These are phyloP conservation scores for Amaranthus hypochondriacus DNA, from an alignment of 148 eudicot species.

Conservation along the genomic window DNA sequence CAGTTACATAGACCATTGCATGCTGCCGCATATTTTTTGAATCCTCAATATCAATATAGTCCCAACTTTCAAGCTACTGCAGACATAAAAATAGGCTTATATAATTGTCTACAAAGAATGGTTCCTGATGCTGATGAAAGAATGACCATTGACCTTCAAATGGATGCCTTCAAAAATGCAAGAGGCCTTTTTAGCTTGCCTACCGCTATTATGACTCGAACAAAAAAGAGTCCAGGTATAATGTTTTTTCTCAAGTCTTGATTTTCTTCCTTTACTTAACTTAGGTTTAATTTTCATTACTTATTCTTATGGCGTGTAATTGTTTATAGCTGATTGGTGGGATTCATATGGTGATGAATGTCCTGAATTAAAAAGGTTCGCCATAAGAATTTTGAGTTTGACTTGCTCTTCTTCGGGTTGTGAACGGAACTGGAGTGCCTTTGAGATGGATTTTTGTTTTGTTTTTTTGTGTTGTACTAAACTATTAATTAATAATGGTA, in stretches of 20 bases:
- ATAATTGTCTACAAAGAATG: conserved; percentile 9
- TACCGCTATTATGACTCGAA: neutral
- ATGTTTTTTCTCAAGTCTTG: neutral
- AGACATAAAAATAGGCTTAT: conserved; percentile 10
- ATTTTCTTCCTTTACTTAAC: neutral
- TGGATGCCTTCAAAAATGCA: conserved; percentile 1
- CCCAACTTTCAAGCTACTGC: neutral
- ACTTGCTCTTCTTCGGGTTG: neutral
- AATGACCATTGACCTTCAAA: neutral
- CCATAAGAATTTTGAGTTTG: neutral
- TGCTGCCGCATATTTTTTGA: neutral
- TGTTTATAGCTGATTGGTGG: neutral
- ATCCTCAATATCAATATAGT: neutral
- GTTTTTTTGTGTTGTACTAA: too few relatives aligned
- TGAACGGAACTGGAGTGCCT: too few relatives aligned
- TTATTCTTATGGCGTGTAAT: too few relatives aligned
- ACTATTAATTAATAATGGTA: too few relatives aligned
- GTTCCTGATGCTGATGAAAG: neutral
- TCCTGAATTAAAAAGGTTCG: neutral
- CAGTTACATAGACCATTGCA: conserved; percentile 7
- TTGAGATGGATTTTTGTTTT: too few relatives aligned
- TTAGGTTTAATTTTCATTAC: neutral
- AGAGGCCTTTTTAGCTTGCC: neutral
- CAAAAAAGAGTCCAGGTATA: conserved; percentile 1
- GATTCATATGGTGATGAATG: conserved; percentile 18